A percentile compares a stretch with the other conserved stretches of the same genome.
Evolutionary conservation across 2,329 filamentous ascomycete genomes (phyloP).

Genomic region (Cladosporium sp.): DNA sequence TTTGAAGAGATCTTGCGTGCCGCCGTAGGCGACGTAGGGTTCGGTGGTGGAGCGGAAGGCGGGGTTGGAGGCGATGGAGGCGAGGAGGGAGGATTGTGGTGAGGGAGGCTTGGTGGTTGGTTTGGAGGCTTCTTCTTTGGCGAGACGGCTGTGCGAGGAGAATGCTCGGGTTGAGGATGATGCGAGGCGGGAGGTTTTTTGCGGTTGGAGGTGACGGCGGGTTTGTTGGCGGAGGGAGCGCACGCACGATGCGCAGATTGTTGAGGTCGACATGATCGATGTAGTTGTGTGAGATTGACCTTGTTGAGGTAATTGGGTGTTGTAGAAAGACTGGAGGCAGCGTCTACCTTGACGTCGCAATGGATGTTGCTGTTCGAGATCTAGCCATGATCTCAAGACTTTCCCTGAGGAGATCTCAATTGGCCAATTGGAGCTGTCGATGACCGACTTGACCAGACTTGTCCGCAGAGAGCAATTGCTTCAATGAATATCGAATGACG

Average conservation of each 20-base stretch:
- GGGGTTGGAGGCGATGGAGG: constrained; percentile 20
- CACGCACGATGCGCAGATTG: constrained; percentile 22
- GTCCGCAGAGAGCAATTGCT: no score
- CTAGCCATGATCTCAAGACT: not conserved
- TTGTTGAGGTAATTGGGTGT: constrained; percentile 3
- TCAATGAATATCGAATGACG: no score
- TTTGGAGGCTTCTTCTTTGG: constrained; percentile 5
- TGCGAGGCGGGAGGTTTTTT: constrained; percentile 8
- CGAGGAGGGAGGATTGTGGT: constrained; percentile 17
- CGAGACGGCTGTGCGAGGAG: constrained; percentile 5
- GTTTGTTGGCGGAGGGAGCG: constrained; percentile 21
- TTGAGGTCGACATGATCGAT: constrained; percentile 20
- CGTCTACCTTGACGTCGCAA: no score
- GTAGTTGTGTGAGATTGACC: constrained; percentile 16
- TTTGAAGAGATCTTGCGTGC: constrained; percentile 74
- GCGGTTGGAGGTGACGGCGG: constrained; percentile 7
- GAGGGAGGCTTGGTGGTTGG: constrained; percentile 13
- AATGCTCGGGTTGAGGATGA: constrained; percentile 9
- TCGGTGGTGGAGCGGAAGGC: constrained; percentile 45
- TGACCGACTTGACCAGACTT: no score
- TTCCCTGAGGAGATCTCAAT: no score
- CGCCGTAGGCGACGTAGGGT: constrained; percentile 74
- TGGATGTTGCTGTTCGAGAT: no score
- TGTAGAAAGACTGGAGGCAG: not conserved
- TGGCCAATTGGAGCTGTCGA: no score